These are phyloP conservation scores for Farysia itapuensis DNA, from an alignment of 1,284 basidiomycete species.

Conservation along the genomic window DNA sequence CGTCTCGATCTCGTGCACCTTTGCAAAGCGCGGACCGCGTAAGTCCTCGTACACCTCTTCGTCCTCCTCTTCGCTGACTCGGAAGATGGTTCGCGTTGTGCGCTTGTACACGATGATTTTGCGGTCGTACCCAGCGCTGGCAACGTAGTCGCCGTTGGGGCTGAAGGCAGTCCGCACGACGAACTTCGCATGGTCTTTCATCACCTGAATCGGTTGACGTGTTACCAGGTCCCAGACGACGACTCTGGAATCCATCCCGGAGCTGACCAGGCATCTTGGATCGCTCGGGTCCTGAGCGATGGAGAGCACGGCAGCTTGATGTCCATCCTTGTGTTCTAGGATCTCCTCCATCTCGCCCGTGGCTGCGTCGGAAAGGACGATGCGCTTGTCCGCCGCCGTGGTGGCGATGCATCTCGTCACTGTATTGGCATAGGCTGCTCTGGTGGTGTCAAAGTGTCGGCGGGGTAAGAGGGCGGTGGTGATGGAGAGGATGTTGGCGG, in stretches of 20 bases:
- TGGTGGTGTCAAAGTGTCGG: conserved; percentile 17
- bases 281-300: conserved; percentile 40
- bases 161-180: conserved; percentile 45
- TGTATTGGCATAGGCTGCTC: conserved; percentile 8
- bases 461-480: conserved; percentile 11
- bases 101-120: conserved; percentile 45
- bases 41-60: conserved; percentile 14
- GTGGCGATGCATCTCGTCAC: conserved; percentile 20
- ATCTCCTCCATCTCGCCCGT: conserved; percentile 45
- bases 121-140: conserved; percentile 51
- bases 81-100: conserved; percentile 1
- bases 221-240: conserved; percentile 48
- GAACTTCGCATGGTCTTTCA: conserved; percentile 46
- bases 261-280: conserved; percentile 37
- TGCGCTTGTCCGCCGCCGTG: conserved; percentile 45
- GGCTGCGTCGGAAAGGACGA: conserved; percentile 39
- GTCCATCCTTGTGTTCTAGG: conserved; percentile 32
- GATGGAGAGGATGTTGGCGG: conserved; percentile 51
- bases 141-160: conserved; percentile 41
- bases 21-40: conserved; percentile 14
- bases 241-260: conserved; percentile 51
- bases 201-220: conserved; percentile 28
- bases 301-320: conserved; percentile 47
- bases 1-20: conserved; percentile 39
- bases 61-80: not conserved